Conservation (phyloP, 139 green algal species). For the Ostreobium quekettii region DNA sequence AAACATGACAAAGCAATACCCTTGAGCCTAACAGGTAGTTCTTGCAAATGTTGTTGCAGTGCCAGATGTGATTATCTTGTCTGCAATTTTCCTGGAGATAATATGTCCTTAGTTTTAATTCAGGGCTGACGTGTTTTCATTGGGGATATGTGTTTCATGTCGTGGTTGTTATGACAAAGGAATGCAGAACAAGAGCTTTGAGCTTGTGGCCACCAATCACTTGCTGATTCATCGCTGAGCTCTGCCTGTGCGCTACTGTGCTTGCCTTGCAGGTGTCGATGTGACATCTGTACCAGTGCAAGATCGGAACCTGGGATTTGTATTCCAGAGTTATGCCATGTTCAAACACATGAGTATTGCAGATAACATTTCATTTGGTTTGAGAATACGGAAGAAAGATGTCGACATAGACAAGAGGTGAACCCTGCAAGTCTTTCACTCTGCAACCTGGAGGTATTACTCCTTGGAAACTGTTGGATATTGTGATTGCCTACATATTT, state of each 20-base stretch:
- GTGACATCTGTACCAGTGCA: constrained; percentile 35
- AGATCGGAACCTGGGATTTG: constrained; percentile 60
- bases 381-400: constrained; percentile 55
- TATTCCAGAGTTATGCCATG: constrained; percentile 87
- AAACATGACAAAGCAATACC: too few species aligned
- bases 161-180: background rate
- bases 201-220: too few species aligned
- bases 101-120: too few species aligned
- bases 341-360: constrained; percentile 86
- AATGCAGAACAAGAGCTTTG: too few species aligned
- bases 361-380: constrained; percentile 82
- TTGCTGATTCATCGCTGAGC: background rate
- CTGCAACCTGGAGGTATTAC: too few species aligned
- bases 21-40: too few species aligned
- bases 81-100: too few species aligned
- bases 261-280: constrained; percentile 32
- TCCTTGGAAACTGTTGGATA: too few species aligned
- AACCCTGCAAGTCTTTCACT: background rate
- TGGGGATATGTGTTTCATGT: background rate
- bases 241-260: background rate
- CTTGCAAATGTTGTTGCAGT: too few species aligned
- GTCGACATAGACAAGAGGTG: constrained; percentile 55
- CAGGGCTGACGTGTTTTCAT: too few species aligned
- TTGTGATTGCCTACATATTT: too few species aligned
- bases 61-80: too few species aligned